phyloP scores from a whole-genome alignment of 805 yeast species.

The Suhomyces sp. region DNA sequence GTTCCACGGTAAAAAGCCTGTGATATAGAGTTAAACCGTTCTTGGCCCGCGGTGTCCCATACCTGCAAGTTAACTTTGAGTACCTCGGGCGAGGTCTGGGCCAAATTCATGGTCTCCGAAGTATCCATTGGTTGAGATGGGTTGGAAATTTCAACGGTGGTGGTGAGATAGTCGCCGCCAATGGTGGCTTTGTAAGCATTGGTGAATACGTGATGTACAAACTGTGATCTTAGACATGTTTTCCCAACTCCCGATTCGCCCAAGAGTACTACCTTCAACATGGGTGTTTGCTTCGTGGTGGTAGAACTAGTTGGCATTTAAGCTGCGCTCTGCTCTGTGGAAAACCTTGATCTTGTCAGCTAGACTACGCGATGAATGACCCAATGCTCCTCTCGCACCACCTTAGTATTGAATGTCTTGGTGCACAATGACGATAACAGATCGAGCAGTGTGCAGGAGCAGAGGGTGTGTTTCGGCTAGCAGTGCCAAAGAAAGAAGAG shows the following conservation, averaged over 20 bases:
- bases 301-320: neutral
- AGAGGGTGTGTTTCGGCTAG: neutral
- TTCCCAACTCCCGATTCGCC: conserved; percentile 64
- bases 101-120: neutral
- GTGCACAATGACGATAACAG: conserved; percentile 2
- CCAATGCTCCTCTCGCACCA: neutral
- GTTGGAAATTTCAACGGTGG: conserved; percentile 21
- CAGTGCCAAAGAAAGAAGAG: neutral
- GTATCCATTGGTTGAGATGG: neutral
- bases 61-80: conserved; percentile 47
- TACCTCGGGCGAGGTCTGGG: neutral
- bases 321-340: neutral
- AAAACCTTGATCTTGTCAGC: neutral
- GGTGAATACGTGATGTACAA: conserved; percentile 52
- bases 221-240: conserved; percentile 54
- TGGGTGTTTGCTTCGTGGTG: conserved; percentile 7
- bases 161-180: conserved; percentile 57
- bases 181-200: conserved; percentile 57
- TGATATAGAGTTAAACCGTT: conserved; percentile 46
- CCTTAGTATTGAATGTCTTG: neutral
- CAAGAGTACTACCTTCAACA: conserved; percentile 50
- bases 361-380: neutral
- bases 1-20: conserved; percentile 59
- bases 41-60: conserved; percentile 53
- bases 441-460: conserved; percentile 1